phyloP scores from a whole-genome alignment of 805 yeast genomes.

The Zygosaccharomyces bailii region DNA sequence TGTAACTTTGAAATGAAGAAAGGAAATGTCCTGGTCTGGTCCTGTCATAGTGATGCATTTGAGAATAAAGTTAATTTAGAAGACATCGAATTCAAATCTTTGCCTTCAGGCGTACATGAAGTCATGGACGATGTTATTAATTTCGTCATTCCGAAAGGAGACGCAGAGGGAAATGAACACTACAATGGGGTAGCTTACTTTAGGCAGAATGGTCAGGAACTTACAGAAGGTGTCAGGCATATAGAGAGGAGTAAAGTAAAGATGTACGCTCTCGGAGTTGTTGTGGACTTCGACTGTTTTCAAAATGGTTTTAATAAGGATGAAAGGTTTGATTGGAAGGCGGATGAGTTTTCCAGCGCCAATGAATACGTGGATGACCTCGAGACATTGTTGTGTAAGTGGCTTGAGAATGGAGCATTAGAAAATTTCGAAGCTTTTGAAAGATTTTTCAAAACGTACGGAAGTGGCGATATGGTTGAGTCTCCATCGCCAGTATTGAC shows the following conservation, averaged over 20 bases:
- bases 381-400: conserved; percentile 21
- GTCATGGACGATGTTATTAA: conserved; percentile 49
- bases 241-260: conserved; percentile 45
- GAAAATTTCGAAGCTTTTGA: conserved; percentile 20
- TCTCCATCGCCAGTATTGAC: conserved; percentile 18
- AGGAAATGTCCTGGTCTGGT: conserved; percentile 34
- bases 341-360: conserved; percentile 19
- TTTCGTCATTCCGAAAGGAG: conserved; percentile 42
- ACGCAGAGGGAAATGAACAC: conserved; percentile 15
- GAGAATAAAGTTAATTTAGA: conserved; percentile 27
- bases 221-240: conserved; percentile 21
- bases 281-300: conserved; percentile 43
- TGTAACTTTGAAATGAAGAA: conserved; percentile 34
- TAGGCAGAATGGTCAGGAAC: conserved; percentile 41
- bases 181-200: conserved; percentile 52
- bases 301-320: conserved; percentile 8
- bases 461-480: conserved; percentile 11
- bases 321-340: conserved; percentile 17
- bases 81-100: conserved; percentile 57
- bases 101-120: conserved; percentile 68
- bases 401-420: conserved; percentile 19
- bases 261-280: conserved; percentile 63
- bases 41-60: conserved; percentile 17
- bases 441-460: conserved; percentile 16
- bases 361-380: conserved; percentile 23